Base-by-base conservation (phyloP, 345 rosid species). In the Schrenkiella parvula region DNA sequence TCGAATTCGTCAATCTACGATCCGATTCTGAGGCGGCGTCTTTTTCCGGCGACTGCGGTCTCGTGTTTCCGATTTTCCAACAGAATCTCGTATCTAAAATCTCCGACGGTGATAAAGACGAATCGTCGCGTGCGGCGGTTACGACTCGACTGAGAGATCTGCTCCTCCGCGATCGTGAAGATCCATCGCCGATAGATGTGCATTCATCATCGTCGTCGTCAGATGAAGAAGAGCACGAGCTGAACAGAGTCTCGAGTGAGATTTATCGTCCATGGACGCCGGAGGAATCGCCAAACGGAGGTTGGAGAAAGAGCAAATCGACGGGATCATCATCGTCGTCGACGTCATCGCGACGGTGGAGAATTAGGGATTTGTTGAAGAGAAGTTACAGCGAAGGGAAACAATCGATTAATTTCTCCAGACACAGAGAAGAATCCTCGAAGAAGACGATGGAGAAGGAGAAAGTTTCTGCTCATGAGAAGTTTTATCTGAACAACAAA, bases 341-440 rank as follows among this genome's bases (percentile, higher is more conserved):
- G 34, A 31, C 34, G 1, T 8, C 61, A 19, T 29, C 54, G 18
- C 77, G 77, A 78, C 55, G 85, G 77, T 88, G 88, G 92, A 62
- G 85, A n/a, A 44, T 87, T 26, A 79, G 76, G 23, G 90, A 88
- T 71, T 70, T 92, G 73, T 75, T 89, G 7, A 80, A 75, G 68
- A 81, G 93, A 70, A 78, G 87, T 72, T 82, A 81, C 46, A 91
- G 97, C 78, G 93, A 88, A 47, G 82, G 93, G 14, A 86, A 88
- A 74, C 84, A 80, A 3, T 83, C 85, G 25, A 42, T 79, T 34
- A 58, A 68, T 22, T 80, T 80, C 25, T 38, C 78, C 17, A 35
- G 9, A 57, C 38, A 29, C 18, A 28, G 41, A 61, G n/a, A 52
- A 2, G 39, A 64, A 8, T 8, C 41, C 0, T 1, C 44, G 34